phyloP scores from a whole-genome alignment of 495 filamentous ascomycete species.

The Daldinia bambusicola region DNA sequence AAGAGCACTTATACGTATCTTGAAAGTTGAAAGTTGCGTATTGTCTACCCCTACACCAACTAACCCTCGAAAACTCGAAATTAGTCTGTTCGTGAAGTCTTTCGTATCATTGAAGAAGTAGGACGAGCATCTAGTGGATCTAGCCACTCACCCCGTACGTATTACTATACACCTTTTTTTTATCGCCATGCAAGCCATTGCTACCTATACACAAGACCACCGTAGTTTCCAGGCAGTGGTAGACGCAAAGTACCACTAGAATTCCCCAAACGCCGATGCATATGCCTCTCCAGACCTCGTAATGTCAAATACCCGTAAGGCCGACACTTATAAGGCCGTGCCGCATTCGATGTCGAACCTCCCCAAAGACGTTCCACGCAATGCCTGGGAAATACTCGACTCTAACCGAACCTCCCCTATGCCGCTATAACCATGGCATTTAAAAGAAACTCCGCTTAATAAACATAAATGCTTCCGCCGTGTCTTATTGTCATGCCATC shows the following conservation, averaged over 20 bases:
- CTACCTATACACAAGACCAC: constrained; percentile 41
- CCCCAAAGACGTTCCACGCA: constrained; percentile 22
- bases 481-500: constrained; percentile 53
- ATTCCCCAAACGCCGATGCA: constrained; percentile 42
- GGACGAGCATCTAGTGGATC: constrained; percentile 10
- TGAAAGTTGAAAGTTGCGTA: background rate
- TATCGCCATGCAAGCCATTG: constrained; percentile 36
- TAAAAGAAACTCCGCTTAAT: constrained; percentile 17
- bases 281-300: constrained; percentile 35
- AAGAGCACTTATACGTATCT: background rate
- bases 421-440: constrained; percentile 26
- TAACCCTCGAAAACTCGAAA: background rate
- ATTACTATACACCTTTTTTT: constrained; percentile 41
- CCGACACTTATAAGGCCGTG: constrained; percentile 16
- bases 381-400: constrained; percentile 23
- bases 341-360: constrained; percentile 21
- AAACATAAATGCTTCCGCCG: constrained; percentile 23
- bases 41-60: background rate
- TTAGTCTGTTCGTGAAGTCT: constrained; percentile 14
- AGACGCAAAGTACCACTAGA: constrained; percentile 20
- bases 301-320: constrained; percentile 24
- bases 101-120: constrained; percentile 16
- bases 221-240: constrained; percentile 22
- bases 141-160: constrained; percentile 23
- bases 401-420: constrained; percentile 28